phyloP scores from a whole-genome alignment of 495 filamentous ascomycete species.

The Aspergillus ostianus region DNA sequence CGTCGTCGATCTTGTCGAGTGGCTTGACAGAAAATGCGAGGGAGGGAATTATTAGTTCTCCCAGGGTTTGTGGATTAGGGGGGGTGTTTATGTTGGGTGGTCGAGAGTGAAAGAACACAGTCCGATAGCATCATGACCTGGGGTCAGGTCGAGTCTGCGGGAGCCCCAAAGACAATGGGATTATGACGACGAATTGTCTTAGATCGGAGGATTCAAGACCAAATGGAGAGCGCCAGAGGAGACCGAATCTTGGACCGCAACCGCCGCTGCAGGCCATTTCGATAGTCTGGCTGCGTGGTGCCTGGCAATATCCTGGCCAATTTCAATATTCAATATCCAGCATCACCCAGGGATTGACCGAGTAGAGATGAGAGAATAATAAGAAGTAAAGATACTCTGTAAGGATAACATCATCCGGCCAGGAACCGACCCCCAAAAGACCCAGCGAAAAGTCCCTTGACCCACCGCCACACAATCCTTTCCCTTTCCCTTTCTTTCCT shows the following conservation, averaged over 20 bases:
- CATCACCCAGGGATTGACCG: no score
- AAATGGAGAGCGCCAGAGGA: not conserved
- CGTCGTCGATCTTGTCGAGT: not conserved
- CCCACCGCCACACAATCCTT: not conserved
- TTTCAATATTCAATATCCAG: no score
- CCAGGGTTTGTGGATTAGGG: not conserved
- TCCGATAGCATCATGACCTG: no score
- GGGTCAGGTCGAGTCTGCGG: no score
- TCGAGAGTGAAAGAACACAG: no score
- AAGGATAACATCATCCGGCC: not conserved
- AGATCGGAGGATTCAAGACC: not conserved
- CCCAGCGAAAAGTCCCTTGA: not conserved
- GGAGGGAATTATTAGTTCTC: not conserved
- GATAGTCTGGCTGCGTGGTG: not conserved
- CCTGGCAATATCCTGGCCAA: no score
- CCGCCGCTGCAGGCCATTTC: not conserved
- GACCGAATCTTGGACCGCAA: not conserved
- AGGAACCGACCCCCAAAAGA: no score
- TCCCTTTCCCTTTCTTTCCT: not conserved
- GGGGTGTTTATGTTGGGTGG: not conserved
- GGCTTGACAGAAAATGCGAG: not conserved
- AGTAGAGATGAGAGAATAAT: not conserved
- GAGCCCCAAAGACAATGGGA: not conserved
- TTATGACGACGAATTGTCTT: not conserved
- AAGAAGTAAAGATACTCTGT: not conserved